Base-by-base conservation (phyloP, 2,329 filamentous ascomycete species). In the Apiospora pterosperma region DNA sequence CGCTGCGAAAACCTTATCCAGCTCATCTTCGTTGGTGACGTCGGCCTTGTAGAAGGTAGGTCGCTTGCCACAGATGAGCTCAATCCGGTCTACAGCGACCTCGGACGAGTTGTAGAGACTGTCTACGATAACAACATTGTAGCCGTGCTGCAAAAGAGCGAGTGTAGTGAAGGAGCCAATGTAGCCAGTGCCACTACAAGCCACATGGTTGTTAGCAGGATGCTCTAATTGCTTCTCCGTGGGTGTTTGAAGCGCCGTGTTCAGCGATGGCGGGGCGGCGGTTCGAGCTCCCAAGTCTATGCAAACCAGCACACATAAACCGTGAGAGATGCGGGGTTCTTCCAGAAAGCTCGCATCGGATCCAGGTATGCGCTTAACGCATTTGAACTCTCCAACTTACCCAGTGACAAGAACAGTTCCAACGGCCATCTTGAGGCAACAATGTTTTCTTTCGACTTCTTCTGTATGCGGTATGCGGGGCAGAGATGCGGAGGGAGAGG, bases 161-260 rank as follows among this genome's bases (percentile, higher is more conserved):
- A 99, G 89, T 64, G 92, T 85, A 67, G 96, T 99, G 85, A 98
- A 98, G 61, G 95, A 98, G 78, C 96, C 96, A 80, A 99, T 99
- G 85, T 99, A 99, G 83, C 96, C 96, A 70, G 94, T 97, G 76
- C 96, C 96, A 86, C 96, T 97, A 77, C 66, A 72, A 71, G 70
- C 72, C 72, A 39, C 31, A 62, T 21, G 63, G 69, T 61, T 67
- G 65, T 55, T 55, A 55, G 48, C 48, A 55, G 16, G 28, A 28
- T 55, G 28, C 21, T 28, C 59, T 58, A 42, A 36, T 41, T 7
- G n/a, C 36, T 28, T 61, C 14, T 16, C 34, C 5, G 25, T 19
- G 31, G 58, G 31, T 23, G 34, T 23, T 38, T 28, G 34, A 38
- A 21, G 34, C 25, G 34, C 34, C 36, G 36, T 60, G 36, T 10